Percentiles rank a stretch among this genome's conserved stretches.
Evolutionary conservation across 139 green algal species (phyloP).

Genomic region (Chlamydomonas eustigma): DNA sequence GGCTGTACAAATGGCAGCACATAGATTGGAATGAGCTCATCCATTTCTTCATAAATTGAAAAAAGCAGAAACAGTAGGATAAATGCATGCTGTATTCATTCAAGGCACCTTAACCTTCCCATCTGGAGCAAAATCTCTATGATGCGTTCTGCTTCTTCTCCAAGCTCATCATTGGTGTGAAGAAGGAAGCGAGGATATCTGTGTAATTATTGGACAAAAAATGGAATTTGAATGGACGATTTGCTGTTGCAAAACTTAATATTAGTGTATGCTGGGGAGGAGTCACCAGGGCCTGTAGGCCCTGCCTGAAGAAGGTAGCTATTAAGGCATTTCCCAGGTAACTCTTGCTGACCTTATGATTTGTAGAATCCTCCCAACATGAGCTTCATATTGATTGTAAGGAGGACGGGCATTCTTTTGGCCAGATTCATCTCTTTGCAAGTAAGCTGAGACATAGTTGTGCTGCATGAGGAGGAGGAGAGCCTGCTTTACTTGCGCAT

Average conservation of each 20-base stretch:
- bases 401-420: constrained; percentile 26
- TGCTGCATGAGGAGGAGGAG: constrained; percentile 71
- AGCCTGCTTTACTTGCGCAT: constrained; percentile 30
- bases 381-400: constrained; percentile 50
- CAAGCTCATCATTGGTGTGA: constrained; percentile 45
- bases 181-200: constrained; percentile 57
- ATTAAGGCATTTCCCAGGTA: too few species aligned
- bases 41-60: background rate
- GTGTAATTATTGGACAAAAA: too few species aligned
- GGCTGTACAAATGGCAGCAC: constrained; percentile 8
- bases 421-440: constrained; percentile 28
- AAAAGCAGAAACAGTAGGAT: background rate
- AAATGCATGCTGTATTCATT: background rate
- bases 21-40: background rate
- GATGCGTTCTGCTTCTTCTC: constrained; percentile 34
- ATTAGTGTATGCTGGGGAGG: too few species aligned
- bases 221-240: too few species aligned
- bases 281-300: too few species aligned
- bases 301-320: too few species aligned
- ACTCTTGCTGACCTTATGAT: constrained; percentile 11
- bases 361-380: constrained; percentile 54
- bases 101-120: constrained; percentile 46
- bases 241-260: too few species aligned
- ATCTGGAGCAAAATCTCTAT: constrained; percentile 56
- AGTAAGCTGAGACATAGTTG: constrained; percentile 50